Percentiles rank a stretch among this genome's conserved stretches.
Evolutionary conservation across 1,284 basidiomycete genomes (phyloP).

Genomic region (Puccinia horiana): DNA sequence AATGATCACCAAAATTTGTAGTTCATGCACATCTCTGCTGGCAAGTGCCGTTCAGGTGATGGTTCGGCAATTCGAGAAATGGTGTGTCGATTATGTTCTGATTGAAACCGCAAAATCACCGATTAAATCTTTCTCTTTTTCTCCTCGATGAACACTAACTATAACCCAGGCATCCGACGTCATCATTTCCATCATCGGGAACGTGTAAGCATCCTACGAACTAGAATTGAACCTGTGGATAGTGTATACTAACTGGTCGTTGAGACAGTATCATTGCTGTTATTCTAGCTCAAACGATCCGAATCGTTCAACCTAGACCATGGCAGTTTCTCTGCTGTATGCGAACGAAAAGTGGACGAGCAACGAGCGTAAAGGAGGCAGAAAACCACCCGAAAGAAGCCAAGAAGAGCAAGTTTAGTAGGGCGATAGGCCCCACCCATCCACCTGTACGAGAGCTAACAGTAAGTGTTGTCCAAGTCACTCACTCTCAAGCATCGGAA

Average conservation of each 20-base stretch:
- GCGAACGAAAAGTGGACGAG: background rate
- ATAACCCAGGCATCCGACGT: conserved; percentile 44
- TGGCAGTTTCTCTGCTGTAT: conserved; percentile 22
- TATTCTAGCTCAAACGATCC: conserved; percentile 40
- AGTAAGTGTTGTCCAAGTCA: conserved; percentile 41
- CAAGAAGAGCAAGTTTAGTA: background rate
- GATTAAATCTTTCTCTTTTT: background rate
- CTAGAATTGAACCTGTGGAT: background rate
- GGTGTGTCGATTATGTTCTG: conserved; percentile 22
- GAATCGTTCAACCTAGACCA: conserved; percentile 37
- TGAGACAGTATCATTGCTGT: conserved; percentile 18
- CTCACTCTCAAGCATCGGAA: conserved; percentile 42
- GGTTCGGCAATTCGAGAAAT: conserved; percentile 41
- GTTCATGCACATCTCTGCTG: conserved; percentile 47
- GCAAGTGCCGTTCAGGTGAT: conserved; percentile 37
- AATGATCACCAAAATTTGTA: background rate
- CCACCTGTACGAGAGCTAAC: conserved; percentile 36
- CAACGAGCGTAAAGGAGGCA: background rate
- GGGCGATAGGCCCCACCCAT: background rate
- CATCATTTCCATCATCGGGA: conserved; percentile 46
- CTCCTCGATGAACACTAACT: background rate
- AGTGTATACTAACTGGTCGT: background rate
- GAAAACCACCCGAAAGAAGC: background rate
- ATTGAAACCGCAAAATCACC: background rate
- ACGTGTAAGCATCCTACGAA: conserved; percentile 25